A percentile compares a stretch with the other conserved stretches of the same genome.
Conservation (phyloP, 2,329 filamentous ascomycete genomes). For the Penicillium sp. region DNA sequence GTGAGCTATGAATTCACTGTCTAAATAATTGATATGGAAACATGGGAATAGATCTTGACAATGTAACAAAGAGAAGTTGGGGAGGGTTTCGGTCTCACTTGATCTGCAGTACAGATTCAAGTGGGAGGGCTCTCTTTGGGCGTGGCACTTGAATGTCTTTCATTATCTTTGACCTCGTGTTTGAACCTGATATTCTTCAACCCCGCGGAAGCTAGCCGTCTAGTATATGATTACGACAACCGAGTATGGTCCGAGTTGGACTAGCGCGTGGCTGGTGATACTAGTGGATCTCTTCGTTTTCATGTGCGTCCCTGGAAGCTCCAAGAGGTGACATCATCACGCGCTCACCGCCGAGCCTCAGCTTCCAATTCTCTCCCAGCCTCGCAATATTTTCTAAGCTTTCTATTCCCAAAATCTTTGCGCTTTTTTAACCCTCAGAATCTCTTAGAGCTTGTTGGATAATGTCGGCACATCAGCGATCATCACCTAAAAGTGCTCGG, state of each 20-base stretch:
- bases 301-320: conserved; percentile 7
- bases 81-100: too few species aligned
- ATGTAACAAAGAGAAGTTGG: too few species aligned
- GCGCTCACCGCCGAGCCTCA: conserved; percentile 24
- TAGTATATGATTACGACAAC: neutral
- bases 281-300: neutral
- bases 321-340: conserved; percentile 32
- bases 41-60: too few species aligned
- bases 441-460: neutral
- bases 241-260: neutral
- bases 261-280: too few species aligned
- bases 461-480: conserved; percentile 19
- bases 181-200: too few species aligned
- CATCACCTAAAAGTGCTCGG: conserved; percentile 7
- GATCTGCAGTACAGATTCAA: too few species aligned
- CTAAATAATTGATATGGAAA: too few species aligned
- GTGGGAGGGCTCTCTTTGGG: too few species aligned
- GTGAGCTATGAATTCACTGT: too few species aligned
- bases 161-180: too few species aligned
- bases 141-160: too few species aligned
- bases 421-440: neutral
- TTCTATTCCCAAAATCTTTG: neutral
- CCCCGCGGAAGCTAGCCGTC: too few species aligned
- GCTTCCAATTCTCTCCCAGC: conserved; percentile 8
- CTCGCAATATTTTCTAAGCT: conserved; percentile 2